Conservation (phyloP, 2,329 filamentous ascomycete species). For the Seiridium cupressi region DNA sequence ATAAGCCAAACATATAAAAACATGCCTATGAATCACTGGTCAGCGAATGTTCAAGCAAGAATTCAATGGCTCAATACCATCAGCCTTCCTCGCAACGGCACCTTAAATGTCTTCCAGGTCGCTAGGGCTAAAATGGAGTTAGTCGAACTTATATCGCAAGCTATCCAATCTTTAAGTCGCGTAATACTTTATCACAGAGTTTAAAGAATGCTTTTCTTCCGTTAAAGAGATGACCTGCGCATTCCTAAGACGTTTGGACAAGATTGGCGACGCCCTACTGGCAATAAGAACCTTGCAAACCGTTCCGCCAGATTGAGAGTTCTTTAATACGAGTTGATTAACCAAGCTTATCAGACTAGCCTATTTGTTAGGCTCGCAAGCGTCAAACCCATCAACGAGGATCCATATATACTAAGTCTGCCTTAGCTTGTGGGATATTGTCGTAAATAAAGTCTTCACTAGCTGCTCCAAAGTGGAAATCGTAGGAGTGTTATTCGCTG, state of each 20-base stretch:
- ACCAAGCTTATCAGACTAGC: conserved; percentile 6
- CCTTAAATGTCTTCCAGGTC: conserved; percentile 16
- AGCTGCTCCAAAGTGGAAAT: conserved; percentile 21
- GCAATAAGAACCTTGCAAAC: conserved; percentile 27
- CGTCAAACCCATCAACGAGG: conserved; percentile 27
- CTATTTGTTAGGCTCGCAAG: conserved; percentile 17
- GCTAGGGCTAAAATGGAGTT: conserved; percentile 12
- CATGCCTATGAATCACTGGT: conserved; percentile 25
- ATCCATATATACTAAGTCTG: conserved; percentile 19
- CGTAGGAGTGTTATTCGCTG: conserved; percentile 17
- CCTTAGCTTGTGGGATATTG: conserved; percentile 9
- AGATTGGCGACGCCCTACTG: conserved; percentile 14
- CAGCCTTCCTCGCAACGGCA: conserved; percentile 20
- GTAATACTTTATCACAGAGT: conserved; percentile 19
- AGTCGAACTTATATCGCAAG: conserved; percentile 8
- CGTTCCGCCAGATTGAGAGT: background rate
- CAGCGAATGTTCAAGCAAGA: background rate
- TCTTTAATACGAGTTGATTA: conserved; percentile 5
- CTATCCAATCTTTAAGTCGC: conserved; percentile 8
- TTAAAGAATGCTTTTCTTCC: conserved; percentile 20
- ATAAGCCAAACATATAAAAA: conserved; percentile 35
- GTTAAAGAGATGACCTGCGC: conserved; percentile 20
- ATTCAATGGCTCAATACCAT: conserved; percentile 18
- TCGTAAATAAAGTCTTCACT: conserved; percentile 10
- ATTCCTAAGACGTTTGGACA: conserved; percentile 15